phyloP scores from a whole-genome alignment of 768 basidiomycete genomes.

The Kwoniella newhampshirensis region DNA sequence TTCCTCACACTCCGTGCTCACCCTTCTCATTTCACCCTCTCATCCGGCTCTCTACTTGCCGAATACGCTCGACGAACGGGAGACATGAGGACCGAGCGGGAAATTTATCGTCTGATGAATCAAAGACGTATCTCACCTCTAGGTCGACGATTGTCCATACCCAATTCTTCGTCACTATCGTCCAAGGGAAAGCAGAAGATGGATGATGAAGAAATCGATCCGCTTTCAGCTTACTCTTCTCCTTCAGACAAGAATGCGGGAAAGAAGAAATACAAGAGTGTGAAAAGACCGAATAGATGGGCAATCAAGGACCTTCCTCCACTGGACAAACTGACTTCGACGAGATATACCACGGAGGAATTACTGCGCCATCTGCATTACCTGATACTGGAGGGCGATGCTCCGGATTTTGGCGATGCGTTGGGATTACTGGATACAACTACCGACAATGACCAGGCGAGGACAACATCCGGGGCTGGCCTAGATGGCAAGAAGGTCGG shows the following conservation, averaged over 20 bases:
- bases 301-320: conserved; percentile 16
- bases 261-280: neutral
- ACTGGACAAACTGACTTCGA: neutral
- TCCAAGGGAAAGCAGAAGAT: neutral
- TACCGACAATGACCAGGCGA: no score
- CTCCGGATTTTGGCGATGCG: conserved; percentile 6
- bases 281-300: conserved; percentile 19
- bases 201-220: neutral
- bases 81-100: conserved; percentile 7
- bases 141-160: no score
- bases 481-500: neutral
- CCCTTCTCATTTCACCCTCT: neutral
- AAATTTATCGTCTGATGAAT: conserved; percentile 2
- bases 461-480: no score
- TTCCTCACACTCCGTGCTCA: conserved; percentile 3
- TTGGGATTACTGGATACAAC: conserved; percentile 1
- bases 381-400: conserved; percentile 3
- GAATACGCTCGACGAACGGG: conserved; percentile 10
- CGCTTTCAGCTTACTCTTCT: neutral
- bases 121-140: conserved; percentile 4
- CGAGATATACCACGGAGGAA: neutral
- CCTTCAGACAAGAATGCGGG: neutral
- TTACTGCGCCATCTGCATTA: conserved; percentile 11
- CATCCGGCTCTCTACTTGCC: conserved; percentile 1
- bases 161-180: no score